Evolutionary conservation across 129 eudicot genomes (phyloP), one percentile per base, ranked within the genome.

Genomic region (Flaveria linearis): DNA sequence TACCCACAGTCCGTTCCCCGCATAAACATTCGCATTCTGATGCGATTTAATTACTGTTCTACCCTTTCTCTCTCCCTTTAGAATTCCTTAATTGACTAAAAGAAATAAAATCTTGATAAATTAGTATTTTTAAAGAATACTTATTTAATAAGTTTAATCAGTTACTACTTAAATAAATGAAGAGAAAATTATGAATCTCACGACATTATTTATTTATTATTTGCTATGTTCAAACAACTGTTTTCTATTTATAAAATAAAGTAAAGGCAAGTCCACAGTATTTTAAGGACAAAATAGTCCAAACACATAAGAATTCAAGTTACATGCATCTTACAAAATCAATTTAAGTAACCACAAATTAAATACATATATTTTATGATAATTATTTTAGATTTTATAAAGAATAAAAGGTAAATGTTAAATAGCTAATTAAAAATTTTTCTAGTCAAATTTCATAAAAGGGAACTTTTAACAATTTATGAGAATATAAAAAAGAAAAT

Each of bases 1-100:
- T 85, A 85, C 89, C 57, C 78, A 67, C 11, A 23, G 36, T 11
- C 42, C 72, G 57, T 79, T 63, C 82, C 66, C 18, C n/a, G 62
- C 18, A 63, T 78, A 33, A 42, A 64, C 65, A 41, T 20, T 73
- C 69, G 56, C 28, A 53, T 79, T 26, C 61, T 13, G 1, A n/a
- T 60, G 18, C 50, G n/a, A 33, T 73, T 41, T 15, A 75, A 62
- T 14, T 62, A 28, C 68, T 13, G 8, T 28, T 67, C 18, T 45
- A 52, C 53, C 68, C 75, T 50, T 41, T 77, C 71, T 75, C 72
- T 61, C 67, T 75, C 72, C 42, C 41, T 13, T 67, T 15, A 47
- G 0, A 73, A 28, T 57, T 57, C 12, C 69, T 74, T 52, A 20
- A 52, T 11, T 9, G 16, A 20, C 11, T 4, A 39, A 47, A 11